A percentile compares a stretch with the other conserved stretches of the same genome.
phyloP scores from a whole-genome alignment of 2,329 filamentous ascomycete species.

The Stachybotrys chlorohalonatus region DNA sequence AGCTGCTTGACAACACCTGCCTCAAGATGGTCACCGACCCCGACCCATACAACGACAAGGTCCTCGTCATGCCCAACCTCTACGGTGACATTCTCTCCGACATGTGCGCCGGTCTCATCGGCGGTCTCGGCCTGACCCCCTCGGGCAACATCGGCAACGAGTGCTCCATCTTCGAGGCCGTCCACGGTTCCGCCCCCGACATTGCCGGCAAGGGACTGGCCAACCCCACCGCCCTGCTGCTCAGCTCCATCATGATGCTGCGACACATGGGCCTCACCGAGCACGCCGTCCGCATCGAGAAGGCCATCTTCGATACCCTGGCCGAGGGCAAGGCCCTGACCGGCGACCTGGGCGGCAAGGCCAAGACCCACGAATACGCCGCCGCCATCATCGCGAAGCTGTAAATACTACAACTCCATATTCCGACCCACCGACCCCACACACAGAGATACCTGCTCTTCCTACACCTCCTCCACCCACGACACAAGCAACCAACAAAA shows the following conservation, averaged over 20 bases:
- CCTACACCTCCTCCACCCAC: background rate
- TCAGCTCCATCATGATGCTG: constrained; percentile 99
- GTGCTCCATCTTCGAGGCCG: constrained; percentile 99
- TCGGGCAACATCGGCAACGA: constrained; percentile 98
- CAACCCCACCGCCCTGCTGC: constrained; percentile 92
- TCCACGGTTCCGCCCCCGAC: constrained; percentile 94
- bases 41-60: constrained; percentile 96
- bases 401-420: constrained; percentile 25
- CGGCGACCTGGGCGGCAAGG: constrained; percentile 89
- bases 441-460: background rate
- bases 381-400: constrained; percentile 73
- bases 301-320: constrained; percentile 88
- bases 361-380: constrained; percentile 93
- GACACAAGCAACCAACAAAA: background rate
- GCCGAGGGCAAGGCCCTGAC: constrained; percentile 95
- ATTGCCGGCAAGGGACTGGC: constrained; percentile 93
- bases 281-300: constrained; percentile 82
- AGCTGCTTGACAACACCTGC: constrained; percentile 98
- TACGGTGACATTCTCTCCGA: constrained; percentile 99
- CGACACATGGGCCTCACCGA: constrained; percentile 90
- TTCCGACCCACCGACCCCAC: background rate
- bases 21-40: constrained; percentile 98
- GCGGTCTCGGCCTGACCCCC: constrained; percentile 91
- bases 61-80: constrained; percentile 95
- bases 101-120: constrained; percentile 98